Evolutionary conservation across 129 eudicot genomes (phyloP).

Genomic region (Artemisia tridentata): DNA sequence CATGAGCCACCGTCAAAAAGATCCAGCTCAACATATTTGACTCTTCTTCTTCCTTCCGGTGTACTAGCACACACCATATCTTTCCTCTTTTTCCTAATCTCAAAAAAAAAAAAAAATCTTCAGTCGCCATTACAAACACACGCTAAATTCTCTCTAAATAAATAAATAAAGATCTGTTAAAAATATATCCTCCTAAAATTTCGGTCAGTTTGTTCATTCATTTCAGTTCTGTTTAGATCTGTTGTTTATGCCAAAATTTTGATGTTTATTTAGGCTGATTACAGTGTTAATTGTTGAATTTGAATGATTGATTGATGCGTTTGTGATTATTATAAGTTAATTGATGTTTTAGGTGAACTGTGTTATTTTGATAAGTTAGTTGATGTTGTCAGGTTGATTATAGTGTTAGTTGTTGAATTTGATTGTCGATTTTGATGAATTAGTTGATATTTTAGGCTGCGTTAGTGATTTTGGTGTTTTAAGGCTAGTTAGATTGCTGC

Average conservation of each 20-base stretch:
- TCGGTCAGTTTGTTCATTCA: slow-evolving; percentile 29
- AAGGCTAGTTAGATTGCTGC: too few relatives aligned
- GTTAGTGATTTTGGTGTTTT: too few relatives aligned
- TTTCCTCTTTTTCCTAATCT: slow-evolving; percentile 8
- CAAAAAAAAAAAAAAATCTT: too few relatives aligned
- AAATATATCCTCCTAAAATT: slow-evolving; percentile 29
- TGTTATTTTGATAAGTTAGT: background rate
- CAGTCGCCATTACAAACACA: slow-evolving; percentile 30
- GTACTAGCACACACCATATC: slow-evolving; percentile 32
- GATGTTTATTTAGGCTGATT: slow-evolving; percentile 1
- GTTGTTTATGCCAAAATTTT: slow-evolving; percentile 4
- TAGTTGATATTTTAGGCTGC: too few relatives aligned
- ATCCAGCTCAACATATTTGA: slow-evolving; percentile 22
- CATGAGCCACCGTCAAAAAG: slow-evolving; percentile 27
- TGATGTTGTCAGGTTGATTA: too few relatives aligned
- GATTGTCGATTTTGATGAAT: too few relatives aligned
- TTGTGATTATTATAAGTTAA: background rate
- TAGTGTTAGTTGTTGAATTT: background rate
- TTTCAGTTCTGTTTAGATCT: slow-evolving; percentile 23
- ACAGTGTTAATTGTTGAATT: slow-evolving; percentile 4
- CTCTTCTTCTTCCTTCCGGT: slow-evolving; percentile 9
- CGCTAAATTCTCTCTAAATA: slow-evolving; percentile 36
- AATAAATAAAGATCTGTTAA: slow-evolving; percentile 34
- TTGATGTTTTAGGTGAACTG: background rate
- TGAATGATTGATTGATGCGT: background rate